These are phyloP conservation scores for Fraxinus floribunda DNA, from an alignment of 305 asterid genomes.

Conservation along the genomic window DNA sequence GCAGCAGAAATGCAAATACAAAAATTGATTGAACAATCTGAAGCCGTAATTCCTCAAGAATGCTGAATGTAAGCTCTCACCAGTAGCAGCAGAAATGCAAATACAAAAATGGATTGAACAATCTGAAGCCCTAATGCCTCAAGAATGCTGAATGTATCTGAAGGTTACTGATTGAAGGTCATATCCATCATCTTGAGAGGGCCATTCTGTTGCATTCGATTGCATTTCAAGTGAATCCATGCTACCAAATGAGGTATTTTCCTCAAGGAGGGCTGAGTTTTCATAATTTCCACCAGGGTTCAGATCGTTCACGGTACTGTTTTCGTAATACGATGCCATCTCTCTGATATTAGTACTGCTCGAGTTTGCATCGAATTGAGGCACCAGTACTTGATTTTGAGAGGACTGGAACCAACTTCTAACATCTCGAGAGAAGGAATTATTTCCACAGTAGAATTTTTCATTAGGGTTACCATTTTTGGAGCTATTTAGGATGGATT, in stretches of 20 bases:
- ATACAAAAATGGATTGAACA: neutral
- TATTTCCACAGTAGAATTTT: slow-evolving; percentile 31
- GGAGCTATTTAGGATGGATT: slow-evolving; percentile 36
- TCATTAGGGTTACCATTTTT: slow-evolving; percentile 56
- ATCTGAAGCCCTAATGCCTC: neutral
- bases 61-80: neutral
- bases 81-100: neutral
- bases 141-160: neutral
- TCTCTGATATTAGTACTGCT: slow-evolving; percentile 18
- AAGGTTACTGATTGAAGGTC: slow-evolving; percentile 1
- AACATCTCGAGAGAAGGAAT: slow-evolving; percentile 43
- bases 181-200: neutral
- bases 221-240: slow-evolving; percentile 64
- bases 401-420: slow-evolving; percentile 57
- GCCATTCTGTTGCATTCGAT: slow-evolving; percentile 27
- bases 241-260: slow-evolving; percentile 47
- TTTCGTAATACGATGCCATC: slow-evolving; percentile 20
- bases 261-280: slow-evolving; percentile 34
- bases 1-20: neutral
- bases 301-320: slow-evolving; percentile 21
- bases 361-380: slow-evolving; percentile 44
- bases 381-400: slow-evolving; percentile 35
- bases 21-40: neutral
- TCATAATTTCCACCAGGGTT: slow-evolving; percentile 34
- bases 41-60: neutral